phyloP scores from a whole-genome alignment of 208 protist genomes.

The Porcisia deanei region DNA sequence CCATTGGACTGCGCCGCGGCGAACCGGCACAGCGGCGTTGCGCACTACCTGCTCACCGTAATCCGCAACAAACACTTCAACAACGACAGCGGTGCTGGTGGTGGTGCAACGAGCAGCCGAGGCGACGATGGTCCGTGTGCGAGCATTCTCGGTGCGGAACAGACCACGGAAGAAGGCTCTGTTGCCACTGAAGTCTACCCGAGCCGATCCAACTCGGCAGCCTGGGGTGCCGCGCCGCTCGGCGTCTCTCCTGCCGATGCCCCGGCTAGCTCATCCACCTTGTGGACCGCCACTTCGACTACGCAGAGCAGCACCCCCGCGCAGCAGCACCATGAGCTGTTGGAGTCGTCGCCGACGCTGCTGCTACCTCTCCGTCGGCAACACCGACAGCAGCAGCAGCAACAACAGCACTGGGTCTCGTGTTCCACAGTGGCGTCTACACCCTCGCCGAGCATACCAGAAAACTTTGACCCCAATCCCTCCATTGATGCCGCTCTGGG shows the following conservation, averaged over 20 bases:
- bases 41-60: conserved; percentile 57
- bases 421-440: not conserved
- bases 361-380: not conserved
- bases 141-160: not conserved
- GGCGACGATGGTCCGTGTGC: not conserved
- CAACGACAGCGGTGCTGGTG: not conserved
- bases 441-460: not conserved
- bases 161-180: not conserved
- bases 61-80: conserved; percentile 40
- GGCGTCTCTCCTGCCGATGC: not conserved
- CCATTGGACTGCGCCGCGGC: conserved; percentile 83
- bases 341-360: conserved; percentile 1
- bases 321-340: not conserved
- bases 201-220: not conserved
- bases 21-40: conserved; percentile 79
- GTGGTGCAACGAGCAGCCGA: conserved; percentile 1
- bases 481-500: not conserved
- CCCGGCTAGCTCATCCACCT: not conserved
- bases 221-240: not conserved
- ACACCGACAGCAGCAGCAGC: not conserved
- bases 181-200: not conserved
- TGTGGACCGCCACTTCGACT: not conserved
- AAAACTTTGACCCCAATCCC: not conserved
- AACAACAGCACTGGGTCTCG: not conserved
- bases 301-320: not conserved